Evolutionary conservation across 2,329 filamentous ascomycete species (phyloP), one percentile per base, ranked within the genome.

Genomic region (Cryphonectria parasitica): DNA sequence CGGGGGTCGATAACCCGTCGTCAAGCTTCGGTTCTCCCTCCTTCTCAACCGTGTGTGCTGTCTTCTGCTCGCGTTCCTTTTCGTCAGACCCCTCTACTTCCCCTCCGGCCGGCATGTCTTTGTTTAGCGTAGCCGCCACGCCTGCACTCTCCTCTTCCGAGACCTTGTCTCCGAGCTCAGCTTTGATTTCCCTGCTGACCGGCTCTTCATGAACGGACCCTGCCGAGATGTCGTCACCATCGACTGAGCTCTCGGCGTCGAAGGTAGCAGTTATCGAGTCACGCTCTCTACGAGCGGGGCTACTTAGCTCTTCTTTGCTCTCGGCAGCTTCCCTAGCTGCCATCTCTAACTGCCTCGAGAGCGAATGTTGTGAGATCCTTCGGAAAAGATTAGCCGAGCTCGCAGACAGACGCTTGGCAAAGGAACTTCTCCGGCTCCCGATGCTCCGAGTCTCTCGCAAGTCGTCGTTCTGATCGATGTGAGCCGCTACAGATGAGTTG

Each of bases 401-500:
- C 17, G 79, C 80, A 1, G 88, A 89, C 2, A 88, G 77, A 25
- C 84, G 82, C 65, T 85, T 85, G 5, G 82, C 83, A 25, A 85
- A 73, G 3, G 85, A 84, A 19, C 77, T 76, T 31, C 80, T 79
- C 67, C 77, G 80, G 74, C 73, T 76, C 39, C 72, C 72, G 69
- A 61, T 74, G 64, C 68, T 74, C 43, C 58, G 63, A 43, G 56
- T 60, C 63, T 73, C 77, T 60, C 67, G 71, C 15, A 79, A 76
- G n/a, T 85, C 85, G 15, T 85, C 85, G 39, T 90, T 85, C 43
- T 85, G 82, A 69, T 91, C 90, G 22, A 91, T 90, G 75, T 91
- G 86, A 0, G 92, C 92, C 3, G 91, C 92, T 28, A 92, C 84
- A 1, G 92, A 92, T 2, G 91, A 93, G 39, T 85, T 81, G 71